A percentile compares a stretch with the other conserved stretches of the same genome.
Evolutionary conservation across 495 filamentous ascomycete genomes (phyloP).

Genomic region (Daldinia loculata): DNA sequence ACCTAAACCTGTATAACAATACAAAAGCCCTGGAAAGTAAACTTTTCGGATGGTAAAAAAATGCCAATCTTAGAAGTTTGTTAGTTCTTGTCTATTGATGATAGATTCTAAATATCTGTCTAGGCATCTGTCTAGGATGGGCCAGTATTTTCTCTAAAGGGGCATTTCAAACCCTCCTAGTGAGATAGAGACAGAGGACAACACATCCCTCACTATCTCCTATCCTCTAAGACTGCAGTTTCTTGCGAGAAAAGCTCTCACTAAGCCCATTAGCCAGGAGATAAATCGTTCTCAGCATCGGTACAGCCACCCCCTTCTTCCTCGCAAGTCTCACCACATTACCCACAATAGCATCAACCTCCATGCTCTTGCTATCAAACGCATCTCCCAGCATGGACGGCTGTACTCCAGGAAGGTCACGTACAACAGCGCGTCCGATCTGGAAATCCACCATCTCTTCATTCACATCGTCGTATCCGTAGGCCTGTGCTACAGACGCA

Average conservation of each 20-base stretch:
- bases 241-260: conserved; percentile 34
- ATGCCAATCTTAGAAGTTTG: neutral
- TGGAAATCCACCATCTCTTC: conserved; percentile 50
- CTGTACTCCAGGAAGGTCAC: conserved; percentile 50
- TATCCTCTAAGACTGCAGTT: neutral
- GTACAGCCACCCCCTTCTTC: conserved; percentile 51
- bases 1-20: conserved; percentile 46
- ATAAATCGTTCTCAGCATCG: conserved; percentile 58
- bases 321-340: conserved; percentile 57
- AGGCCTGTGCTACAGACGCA: conserved; percentile 53
- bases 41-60: neutral
- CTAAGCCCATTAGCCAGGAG: conserved; percentile 45
- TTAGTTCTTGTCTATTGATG: neutral
- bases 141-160: no score
- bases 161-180: no score
- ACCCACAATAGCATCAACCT: conserved; percentile 64
- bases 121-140: neutral
- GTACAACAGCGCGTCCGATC: conserved; percentile 47
- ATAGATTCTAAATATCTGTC: neutral
- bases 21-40: conserved; percentile 21
- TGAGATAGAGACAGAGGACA: no score
- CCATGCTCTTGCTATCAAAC: conserved; percentile 50
- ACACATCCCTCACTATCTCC: neutral
- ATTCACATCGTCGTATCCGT: conserved; percentile 53
- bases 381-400: conserved; percentile 61